Conservation (phyloP, 2,329 filamentous ascomycete species). For the Purpureocillium takamizusanense region DNA sequence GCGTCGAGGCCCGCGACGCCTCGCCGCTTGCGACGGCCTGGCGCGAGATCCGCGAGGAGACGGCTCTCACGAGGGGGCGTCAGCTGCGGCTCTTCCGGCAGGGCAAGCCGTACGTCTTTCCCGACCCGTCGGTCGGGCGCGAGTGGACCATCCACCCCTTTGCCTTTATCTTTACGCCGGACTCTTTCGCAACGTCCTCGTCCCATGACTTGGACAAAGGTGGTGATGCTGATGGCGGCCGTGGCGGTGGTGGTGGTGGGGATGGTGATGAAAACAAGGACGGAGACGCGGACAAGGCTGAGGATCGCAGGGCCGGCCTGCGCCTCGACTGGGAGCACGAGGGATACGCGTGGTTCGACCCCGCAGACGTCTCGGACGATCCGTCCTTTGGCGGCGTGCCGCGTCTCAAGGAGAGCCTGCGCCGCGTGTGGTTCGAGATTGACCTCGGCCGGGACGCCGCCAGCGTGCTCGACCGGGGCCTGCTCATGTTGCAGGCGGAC, state of each 20-base stretch:
- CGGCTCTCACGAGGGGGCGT: conserved; percentile 31
- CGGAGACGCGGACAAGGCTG: too few relatives aligned
- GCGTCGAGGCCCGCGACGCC: conserved; percentile 43
- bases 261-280: too few relatives aligned
- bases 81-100: conserved; percentile 42
- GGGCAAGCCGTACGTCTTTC: conserved; percentile 50
- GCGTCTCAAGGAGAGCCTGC: conserved; percentile 45
- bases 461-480: conserved; percentile 31
- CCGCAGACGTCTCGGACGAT: conserved; percentile 36
- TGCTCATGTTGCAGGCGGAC: conserved; percentile 43
- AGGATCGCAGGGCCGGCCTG: too few relatives aligned
- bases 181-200: too few relatives aligned
- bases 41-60: conserved; percentile 56
- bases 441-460: conserved; percentile 38
- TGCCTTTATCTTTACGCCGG: conserved; percentile 40
- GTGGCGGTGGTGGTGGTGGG: not conserved
- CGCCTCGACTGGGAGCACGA: conserved; percentile 54
- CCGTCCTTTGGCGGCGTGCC: conserved; percentile 44
- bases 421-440: conserved; percentile 50
- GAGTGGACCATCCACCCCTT: conserved; percentile 58
- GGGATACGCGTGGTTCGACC: conserved; percentile 47
- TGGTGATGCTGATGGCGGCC: too few relatives aligned
- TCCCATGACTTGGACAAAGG: too few relatives aligned
- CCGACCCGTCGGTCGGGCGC: conserved; percentile 40
- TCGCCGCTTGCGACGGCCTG: conserved; percentile 47